phyloP scores from a whole-genome alignment of 768 basidiomycete genomes.

The Dictyophora rubrovolvata region DNA sequence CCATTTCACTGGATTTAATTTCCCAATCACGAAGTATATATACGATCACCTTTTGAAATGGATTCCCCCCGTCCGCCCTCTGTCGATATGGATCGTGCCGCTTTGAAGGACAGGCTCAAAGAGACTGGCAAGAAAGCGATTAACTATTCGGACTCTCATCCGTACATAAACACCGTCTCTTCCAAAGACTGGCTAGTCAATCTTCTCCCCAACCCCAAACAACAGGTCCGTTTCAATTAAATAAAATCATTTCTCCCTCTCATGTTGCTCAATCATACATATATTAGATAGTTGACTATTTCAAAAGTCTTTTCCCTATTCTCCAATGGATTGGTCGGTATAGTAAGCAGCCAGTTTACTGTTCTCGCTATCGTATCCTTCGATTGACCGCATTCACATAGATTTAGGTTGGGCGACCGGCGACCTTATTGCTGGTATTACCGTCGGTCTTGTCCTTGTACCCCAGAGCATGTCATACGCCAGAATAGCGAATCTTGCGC shows the following conservation, averaged over 20 bases:
- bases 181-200: conserved; percentile 40
- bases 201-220: conserved; percentile 35
- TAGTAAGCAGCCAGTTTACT: conserved; percentile 47
- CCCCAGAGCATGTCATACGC: conserved; percentile 93
- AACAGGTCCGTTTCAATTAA: conserved; percentile 31
- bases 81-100: not conserved
- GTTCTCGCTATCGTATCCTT: not conserved
- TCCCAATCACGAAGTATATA: too few species aligned
- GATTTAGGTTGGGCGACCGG: conserved; percentile 75
- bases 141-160: conserved; percentile 40
- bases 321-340: conserved; percentile 79
- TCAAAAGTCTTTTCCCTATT: conserved; percentile 73
- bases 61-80: too few species aligned
- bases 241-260: not conserved
- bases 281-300: conserved; percentile 49
- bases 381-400: conserved; percentile 16
- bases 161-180: conserved; percentile 49
- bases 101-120: conserved; percentile 19
- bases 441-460: conserved; percentile 91
- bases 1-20: too few species aligned
- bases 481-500: conserved; percentile 68
- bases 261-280: conserved; percentile 1
- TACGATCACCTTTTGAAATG: too few species aligned
- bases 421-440: conserved; percentile 83
- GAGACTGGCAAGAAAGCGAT: conserved; percentile 47